Evolutionary conservation across 2,329 filamentous ascomycete species (phyloP), one percentile per base, ranked within the genome.

Genomic region (Davidsoniella virescens): DNA sequence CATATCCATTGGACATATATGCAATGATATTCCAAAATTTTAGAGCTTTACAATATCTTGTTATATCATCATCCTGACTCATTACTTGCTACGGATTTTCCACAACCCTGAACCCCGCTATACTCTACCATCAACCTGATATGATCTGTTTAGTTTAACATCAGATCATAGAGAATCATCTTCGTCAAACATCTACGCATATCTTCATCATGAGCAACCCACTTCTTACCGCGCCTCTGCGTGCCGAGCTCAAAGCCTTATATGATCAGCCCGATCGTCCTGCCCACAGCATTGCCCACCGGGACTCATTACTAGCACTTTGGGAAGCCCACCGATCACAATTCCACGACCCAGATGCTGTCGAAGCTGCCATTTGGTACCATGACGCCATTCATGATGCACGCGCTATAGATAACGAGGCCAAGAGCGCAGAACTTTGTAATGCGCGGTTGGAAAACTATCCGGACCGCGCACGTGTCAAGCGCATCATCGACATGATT

Each of bases 341-440:
- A 41, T 49, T 54, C 42, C 17, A 48, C 17, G 52, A 54, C 25
- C 16, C 49, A 6, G 36, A 47, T 7, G 49, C 49, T 14, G 39
- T 54, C 33, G 52, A 54, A 41, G 47, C 47, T 7, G 50, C 51
- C 23, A 54, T 52, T 25, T 54, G 51, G 50, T 39, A 52, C 16
- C 50, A 54, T 40, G 53, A 52, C 26, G 47, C 50, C 16, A 38
- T 53, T n/a, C 48, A 52, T 40, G 47, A 54, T 36, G 38, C 50
- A 7, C 40, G 25, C 12, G 41, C 47, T 39, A 23, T 41, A 14
- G 41, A 51, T 40, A 54, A 61, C 26, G 63, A 65, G 1, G 61
- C 54, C 10, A 60, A 64, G 6, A 62, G 62, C 43, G 64, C 64
- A 26, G 48, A 54, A 44, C 45, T 52, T n/a, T 47, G 29, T 17